Percentiles rank a stretch among this genome's conserved stretches.
phyloP scores from a whole-genome alignment of 2,329 filamentous ascomycete genomes.

The Fusarium sp. region DNA sequence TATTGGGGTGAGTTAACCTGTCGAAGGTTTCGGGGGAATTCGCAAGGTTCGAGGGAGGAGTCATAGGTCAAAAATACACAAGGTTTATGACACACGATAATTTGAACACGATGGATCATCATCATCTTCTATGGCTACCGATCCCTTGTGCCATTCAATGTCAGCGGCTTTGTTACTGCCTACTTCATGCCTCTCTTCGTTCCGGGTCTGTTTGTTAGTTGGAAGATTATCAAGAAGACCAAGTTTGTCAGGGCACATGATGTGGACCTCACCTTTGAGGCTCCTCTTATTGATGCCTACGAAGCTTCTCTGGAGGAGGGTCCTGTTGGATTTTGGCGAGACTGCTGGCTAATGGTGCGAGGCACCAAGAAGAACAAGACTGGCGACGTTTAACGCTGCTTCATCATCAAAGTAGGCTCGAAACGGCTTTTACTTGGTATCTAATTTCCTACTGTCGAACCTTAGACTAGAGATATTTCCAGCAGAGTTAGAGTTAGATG shows the following conservation, averaged over 20 bases:
- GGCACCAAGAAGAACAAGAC: background rate
- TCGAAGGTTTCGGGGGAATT: no score
- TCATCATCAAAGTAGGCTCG: no score
- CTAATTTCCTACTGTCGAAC: no score
- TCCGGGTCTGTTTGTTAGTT: background rate
- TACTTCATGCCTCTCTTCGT: background rate
- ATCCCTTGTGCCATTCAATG: background rate
- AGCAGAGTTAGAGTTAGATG: no score
- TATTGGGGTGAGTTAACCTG: no score
- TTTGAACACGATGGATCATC: no score
- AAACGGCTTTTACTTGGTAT: no score
- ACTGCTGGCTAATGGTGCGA: background rate
- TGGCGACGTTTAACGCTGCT: background rate
- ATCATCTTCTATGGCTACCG: background rate
- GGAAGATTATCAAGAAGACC: background rate
- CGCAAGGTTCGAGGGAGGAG: no score
- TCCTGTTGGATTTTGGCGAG: background rate
- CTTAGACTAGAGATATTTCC: no score
- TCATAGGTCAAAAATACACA: no score
- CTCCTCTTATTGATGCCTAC: background rate
- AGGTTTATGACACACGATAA: no score
- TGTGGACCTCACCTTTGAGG: background rate
- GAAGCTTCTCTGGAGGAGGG: background rate
- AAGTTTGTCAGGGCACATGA: background rate
- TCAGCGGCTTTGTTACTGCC: background rate